phyloP scores from a whole-genome alignment of 176 grass and related monocot species.

The Cymbopogon citratus region DNA sequence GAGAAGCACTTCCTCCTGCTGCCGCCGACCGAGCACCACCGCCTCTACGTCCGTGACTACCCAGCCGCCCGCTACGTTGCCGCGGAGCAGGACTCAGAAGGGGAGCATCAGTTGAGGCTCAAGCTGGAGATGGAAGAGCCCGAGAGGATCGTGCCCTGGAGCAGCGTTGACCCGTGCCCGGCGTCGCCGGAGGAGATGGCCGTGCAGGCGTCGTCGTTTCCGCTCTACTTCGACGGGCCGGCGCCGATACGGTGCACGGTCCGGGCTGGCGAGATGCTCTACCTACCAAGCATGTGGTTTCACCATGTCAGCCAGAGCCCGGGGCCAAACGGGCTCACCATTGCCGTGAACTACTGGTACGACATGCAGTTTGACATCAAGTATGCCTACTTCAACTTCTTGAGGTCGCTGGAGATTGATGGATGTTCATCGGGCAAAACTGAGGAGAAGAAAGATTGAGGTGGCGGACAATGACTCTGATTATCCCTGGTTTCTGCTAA shows the following conservation, averaged over 20 bases:
- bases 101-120: slow-evolving; percentile 28
- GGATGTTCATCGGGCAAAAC: background rate
- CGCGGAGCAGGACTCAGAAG: slow-evolving; percentile 11
- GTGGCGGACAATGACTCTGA: background rate
- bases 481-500: background rate
- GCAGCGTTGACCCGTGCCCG: slow-evolving; percentile 78
- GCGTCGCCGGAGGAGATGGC: slow-evolving; percentile 46
- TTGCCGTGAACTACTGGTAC: slow-evolving; percentile 98
- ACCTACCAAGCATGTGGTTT: slow-evolving; percentile 98
- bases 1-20: slow-evolving; percentile 89
- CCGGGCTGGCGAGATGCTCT: slow-evolving; percentile 83
- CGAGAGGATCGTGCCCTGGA: slow-evolving; percentile 69
- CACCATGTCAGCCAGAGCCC: slow-evolving; percentile 94
- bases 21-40: slow-evolving; percentile 74
- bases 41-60: slow-evolving; percentile 69
- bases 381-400: slow-evolving; percentile 90
- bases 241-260: slow-evolving; percentile 77
- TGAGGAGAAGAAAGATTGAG: background rate
- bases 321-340: slow-evolving; percentile 63
- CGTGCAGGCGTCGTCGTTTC: slow-evolving; percentile 44
- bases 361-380: slow-evolving; percentile 98
- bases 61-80: slow-evolving; percentile 53
- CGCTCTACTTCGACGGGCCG: slow-evolving; percentile 80
- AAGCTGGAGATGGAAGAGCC: slow-evolving; percentile 64
- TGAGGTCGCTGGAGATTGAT: slow-evolving; percentile 43